Evolutionary conservation across 1,284 basidiomycete species (phyloP).

Genomic region (Kalmanozyma brasiliensis): DNA sequence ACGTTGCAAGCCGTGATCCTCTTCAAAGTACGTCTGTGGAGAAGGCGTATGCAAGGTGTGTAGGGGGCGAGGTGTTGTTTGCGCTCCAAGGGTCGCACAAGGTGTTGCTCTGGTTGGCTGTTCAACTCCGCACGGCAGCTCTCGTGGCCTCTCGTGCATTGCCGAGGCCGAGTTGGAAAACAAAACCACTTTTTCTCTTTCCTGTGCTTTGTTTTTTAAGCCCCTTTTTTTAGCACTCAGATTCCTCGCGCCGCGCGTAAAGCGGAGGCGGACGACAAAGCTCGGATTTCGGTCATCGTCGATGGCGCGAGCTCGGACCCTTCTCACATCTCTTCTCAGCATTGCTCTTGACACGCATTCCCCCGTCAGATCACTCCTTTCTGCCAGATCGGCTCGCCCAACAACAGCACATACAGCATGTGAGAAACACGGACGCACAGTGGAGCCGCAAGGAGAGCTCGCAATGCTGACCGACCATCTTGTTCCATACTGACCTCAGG

Average conservation of each 20-base stretch:
- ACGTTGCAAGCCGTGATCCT: no score
- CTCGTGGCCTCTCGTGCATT: slow-evolving; percentile 11
- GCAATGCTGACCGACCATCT: neutral
- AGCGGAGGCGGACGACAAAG: no score
- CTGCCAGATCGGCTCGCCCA: no score
- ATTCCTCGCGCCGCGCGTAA: slow-evolving; percentile 1
- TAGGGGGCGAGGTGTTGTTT: no score
- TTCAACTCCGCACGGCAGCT: slow-evolving; percentile 20
- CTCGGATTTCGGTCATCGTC: slow-evolving; percentile 4
- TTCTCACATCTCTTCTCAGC: neutral
- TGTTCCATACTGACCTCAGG: slow-evolving; percentile 2
- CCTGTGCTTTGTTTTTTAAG: no score
- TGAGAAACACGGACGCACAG: no score
- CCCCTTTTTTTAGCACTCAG: neutral
- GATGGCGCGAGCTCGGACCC: slow-evolving; percentile 3
- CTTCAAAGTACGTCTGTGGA: no score
- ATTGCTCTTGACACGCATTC: no score
- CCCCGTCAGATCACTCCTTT: no score
- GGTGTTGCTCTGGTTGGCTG: slow-evolving; percentile 12
- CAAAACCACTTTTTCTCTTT: neutral
- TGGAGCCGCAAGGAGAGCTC: no score
- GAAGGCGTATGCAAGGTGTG: no score
- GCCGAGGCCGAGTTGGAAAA: slow-evolving; percentile 25
- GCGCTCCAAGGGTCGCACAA: no score
- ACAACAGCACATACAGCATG: neutral